Conservation (phyloP, 2,329 filamentous ascomycete genomes). For the Mycosphaerella arachidis region DNA sequence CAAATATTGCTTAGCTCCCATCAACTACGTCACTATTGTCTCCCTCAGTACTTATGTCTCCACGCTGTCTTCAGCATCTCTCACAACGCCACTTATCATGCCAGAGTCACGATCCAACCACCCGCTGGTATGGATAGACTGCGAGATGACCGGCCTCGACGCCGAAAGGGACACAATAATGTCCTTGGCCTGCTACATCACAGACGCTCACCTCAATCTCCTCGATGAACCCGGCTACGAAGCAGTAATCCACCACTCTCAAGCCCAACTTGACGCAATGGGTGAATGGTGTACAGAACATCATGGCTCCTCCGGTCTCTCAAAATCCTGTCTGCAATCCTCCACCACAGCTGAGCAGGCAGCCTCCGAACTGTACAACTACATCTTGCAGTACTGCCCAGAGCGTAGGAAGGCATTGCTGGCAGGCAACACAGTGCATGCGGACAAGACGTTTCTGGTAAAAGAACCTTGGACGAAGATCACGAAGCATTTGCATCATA, state of each 20-base stretch:
- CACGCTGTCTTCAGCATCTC: background rate
- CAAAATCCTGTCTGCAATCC: slow-evolving; percentile 68
- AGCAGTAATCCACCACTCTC: slow-evolving; percentile 68
- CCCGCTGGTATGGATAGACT: slow-evolving; percentile 83
- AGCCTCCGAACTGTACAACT: slow-evolving; percentile 67
- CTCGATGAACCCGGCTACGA: slow-evolving; percentile 76
- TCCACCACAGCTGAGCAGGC: slow-evolving; percentile 67
- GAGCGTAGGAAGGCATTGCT: slow-evolving; percentile 64
- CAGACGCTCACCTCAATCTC: slow-evolving; percentile 70
- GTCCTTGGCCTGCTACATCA: slow-evolving; percentile 50
- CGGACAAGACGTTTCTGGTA: slow-evolving; percentile 76
- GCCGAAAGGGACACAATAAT: slow-evolving; percentile 21
- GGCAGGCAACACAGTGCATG: slow-evolving; percentile 90
- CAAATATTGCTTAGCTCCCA: background rate
- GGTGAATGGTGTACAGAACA: slow-evolving; percentile 83
- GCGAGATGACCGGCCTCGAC: slow-evolving; percentile 88
- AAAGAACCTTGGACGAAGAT: slow-evolving; percentile 69
- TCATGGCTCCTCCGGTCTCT: slow-evolving; percentile 78
- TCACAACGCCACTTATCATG: slow-evolving; percentile 27
- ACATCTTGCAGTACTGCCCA: slow-evolving; percentile 70
- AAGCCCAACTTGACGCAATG: slow-evolving; percentile 70
- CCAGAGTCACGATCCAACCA: slow-evolving; percentile 51
- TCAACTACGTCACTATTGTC: background rate
- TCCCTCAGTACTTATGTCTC: background rate
- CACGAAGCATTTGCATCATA: slow-evolving; percentile 75